Evolutionary conservation across 176 grass and related monocot genomes (phyloP), one percentile per base, ranked within the genome.

Genomic region (Metroxylon sagu): DNA sequence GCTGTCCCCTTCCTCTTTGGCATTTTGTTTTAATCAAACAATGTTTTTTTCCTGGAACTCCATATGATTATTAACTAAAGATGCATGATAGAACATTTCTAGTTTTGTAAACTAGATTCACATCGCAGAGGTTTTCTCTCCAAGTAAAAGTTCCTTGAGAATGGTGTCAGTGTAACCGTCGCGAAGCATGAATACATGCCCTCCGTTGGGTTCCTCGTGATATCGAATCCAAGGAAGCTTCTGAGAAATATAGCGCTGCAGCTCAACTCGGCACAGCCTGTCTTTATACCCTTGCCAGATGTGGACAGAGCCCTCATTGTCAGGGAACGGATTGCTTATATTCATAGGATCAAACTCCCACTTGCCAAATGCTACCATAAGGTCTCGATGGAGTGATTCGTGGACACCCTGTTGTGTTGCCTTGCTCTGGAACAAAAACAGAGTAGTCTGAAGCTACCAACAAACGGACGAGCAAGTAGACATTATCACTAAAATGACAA

Each of bases 291-390:
- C 80, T 30, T 79, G 74, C 88, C 80, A 93, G 30, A 93, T 73
- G 68, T 82, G 85, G n/a, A 87, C 80, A 0, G 75, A 79, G 52
- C 80, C 80, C 18, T 84, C 83, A 4, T 66, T 76, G 52, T 63
- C 21, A 28, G 83, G 80, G 71, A 87, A 93, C 56, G 83, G 88
- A 68, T 78, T 78, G 67, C 70, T 52, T 3, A 76, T 72, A 27
- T 69, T 18, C 17, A 55, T 65, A 1, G 83, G 88, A 14, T 93
- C 80, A 51, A 93, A 93, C 52, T 81, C 88, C 88, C 88, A 93
- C 5, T 63, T 26, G 2, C 88, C 12, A 53, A 78, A 84, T 17
- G 84, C 1, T 29, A 81, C 75, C 73, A 76, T 78, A 18, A 16
- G 8, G 64, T 92, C 83, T 18, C 80, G 76, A 74, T 72, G 71